Evolutionary conservation across 2,329 filamentous ascomycete species (phyloP).

Genomic region (Neofusicoccum sp.): DNA sequence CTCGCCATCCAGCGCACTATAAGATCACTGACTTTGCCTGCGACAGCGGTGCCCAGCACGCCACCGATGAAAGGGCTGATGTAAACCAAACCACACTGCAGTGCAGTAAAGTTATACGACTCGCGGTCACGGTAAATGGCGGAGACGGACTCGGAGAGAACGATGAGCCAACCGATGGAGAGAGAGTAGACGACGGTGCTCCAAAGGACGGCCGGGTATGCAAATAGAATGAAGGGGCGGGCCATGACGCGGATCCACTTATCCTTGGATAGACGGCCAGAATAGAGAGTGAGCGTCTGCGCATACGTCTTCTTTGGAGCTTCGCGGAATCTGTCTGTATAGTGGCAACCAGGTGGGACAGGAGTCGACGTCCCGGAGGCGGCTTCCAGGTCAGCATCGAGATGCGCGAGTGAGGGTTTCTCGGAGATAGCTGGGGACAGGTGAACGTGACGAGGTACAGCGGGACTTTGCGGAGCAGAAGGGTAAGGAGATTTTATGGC

Average conservation of each 20-base stretch:
- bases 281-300: slow-evolving; percentile 75
- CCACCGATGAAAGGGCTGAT: slow-evolving; percentile 88
- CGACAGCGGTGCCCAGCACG: slow-evolving; percentile 86
- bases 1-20: slow-evolving; percentile 81
- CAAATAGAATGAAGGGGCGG: slow-evolving; percentile 82
- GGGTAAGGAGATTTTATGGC: slow-evolving; percentile 7
- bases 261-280: slow-evolving; percentile 76
- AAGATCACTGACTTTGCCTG: slow-evolving; percentile 83
- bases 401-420: slow-evolving; percentile 2
- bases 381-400: slow-evolving; percentile 5
- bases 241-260: slow-evolving; percentile 77
- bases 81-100: slow-evolving; percentile 85
- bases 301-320: slow-evolving; percentile 70
- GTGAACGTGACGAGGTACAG: neutral
- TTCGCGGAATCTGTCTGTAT: slow-evolving; percentile 71
- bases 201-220: slow-evolving; percentile 90
- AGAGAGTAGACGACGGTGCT: slow-evolving; percentile 81
- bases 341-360: slow-evolving; percentile 40
- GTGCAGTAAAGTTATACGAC: slow-evolving; percentile 77
- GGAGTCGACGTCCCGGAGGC: slow-evolving; percentile 6
- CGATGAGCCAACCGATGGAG: slow-evolving; percentile 93
- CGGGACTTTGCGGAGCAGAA: neutral
- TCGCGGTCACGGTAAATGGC: slow-evolving; percentile 72
- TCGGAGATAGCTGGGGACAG: slow-evolving; percentile 9
- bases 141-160: slow-evolving; percentile 85